Base-by-base conservation (phyloP, 2,329 filamentous ascomycete genomes). In the Zopfia rhizophila region DNA sequence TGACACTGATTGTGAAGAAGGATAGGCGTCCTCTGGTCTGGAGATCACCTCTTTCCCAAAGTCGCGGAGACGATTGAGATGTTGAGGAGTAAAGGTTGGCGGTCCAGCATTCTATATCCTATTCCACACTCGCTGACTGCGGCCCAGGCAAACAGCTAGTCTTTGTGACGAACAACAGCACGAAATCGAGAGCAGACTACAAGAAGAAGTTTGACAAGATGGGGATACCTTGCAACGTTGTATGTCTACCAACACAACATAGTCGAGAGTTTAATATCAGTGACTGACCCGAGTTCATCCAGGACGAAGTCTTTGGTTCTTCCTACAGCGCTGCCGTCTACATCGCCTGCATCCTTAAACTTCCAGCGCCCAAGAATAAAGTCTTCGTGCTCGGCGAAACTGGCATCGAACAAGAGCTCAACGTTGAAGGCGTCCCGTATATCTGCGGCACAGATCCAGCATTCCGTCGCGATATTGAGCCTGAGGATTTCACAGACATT, bases 81-180 rank as follows among this genome's bases (percentile, higher is more conserved):
- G 74, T 78, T 99, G 53, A 87, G 90, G 65, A 87, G 84, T 45
- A 89, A 85, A 84, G 91, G 91, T 92, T 65, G 50, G 69, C 63
- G 47, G 16, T 30, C 13, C n/a, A n/a, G n/a, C n/a, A n/a, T n/a
- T 12, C 18, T 17, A 10, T 12, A 24, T 41, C 33, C 19, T 13
- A 37, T 35, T 19, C 23, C 28, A 36, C 24, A 40, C 17, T 36
- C 16, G 49, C 13, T 12, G 31, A 14, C 45, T 56, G 4, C 18
- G 39, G 39, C 16, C 21, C 53, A 94, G 92, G 90, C 68, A 99
- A 99, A 74, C 88, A 88, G 69, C 82, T 94, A 23, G 86, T 99
- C 42, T 99, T 99, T 68, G 94, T 99, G 39, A 99, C 94, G 28
- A 99, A 99, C 78, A 99, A 99, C 78, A 97, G 91, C 66, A 97